These are phyloP conservation scores for Pleurotus eryngii DNA, from an alignment of 768 basidiomycete genomes.

Conservation along the genomic window DNA sequence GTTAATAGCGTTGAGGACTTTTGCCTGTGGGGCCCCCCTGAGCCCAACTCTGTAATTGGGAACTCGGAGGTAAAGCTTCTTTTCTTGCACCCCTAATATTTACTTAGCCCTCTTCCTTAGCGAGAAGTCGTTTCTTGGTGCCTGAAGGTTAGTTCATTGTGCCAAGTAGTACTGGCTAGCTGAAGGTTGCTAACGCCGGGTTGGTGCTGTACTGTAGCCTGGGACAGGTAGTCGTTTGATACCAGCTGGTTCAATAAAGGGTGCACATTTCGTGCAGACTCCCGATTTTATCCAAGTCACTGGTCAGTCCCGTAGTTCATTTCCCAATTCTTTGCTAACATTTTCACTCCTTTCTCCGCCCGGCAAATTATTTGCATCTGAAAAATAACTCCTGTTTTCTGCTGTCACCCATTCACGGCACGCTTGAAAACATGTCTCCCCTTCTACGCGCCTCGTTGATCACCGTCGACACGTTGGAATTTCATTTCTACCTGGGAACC, in stretches of 20 bases:
- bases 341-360: not conserved
- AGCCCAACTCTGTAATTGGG: constrained; percentile 50
- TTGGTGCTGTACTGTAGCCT: constrained; percentile 28
- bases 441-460: not conserved
- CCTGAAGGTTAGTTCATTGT: constrained; percentile 26
- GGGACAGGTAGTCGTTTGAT: constrained; percentile 66
- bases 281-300: constrained; percentile 75
- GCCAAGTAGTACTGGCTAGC: not conserved
- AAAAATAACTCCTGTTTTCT: not conserved
- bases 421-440: not conserved
- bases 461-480: not conserved
- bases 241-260: constrained; percentile 66
- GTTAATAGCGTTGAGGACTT: constrained; percentile 57
- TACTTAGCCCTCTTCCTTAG: constrained; percentile 17
- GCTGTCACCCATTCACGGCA: not conserved
- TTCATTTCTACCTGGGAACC: not conserved
- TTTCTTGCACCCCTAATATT: constrained; percentile 4
- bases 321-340: not conserved
- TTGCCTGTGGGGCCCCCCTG: constrained; percentile 42
- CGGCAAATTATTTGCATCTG: too few species aligned
- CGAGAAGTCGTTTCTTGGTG: constrained; percentile 41
- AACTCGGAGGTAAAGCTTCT: constrained; percentile 49
- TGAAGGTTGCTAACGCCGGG: constrained; percentile 4
- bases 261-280: constrained; percentile 67
- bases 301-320: constrained; percentile 31